Evolutionary conservation across 441 rosid genomes (phyloP).

Genomic region (Euphorbia celastroides): DNA sequence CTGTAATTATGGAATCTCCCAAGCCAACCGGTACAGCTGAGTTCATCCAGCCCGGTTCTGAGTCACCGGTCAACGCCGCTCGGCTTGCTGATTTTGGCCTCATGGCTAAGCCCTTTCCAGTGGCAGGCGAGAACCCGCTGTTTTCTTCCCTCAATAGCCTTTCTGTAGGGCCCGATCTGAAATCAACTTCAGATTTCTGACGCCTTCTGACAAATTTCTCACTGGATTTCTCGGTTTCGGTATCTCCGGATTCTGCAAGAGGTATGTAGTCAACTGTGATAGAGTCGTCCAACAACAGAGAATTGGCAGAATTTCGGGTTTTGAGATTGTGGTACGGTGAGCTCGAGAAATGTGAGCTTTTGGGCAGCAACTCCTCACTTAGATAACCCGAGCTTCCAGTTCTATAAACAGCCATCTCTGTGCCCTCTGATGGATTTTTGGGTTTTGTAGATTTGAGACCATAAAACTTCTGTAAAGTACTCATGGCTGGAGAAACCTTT

Average conservation of each 20-base stretch:
- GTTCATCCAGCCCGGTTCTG: too few relatives aligned
- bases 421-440: slow-evolving; percentile 33
- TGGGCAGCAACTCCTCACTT: slow-evolving; percentile 27
- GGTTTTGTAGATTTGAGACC: slow-evolving; percentile 36
- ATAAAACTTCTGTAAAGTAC: slow-evolving; percentile 43
- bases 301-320: slow-evolving; percentile 18
- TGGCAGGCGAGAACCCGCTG: slow-evolving; percentile 36
- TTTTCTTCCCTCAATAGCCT: too few relatives aligned
- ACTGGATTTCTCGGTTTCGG: slow-evolving; percentile 40
- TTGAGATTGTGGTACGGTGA: slow-evolving; percentile 16
- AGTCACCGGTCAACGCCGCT: too few relatives aligned
- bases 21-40: too few relatives aligned
- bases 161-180: too few relatives aligned
- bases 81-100: too few relatives aligned
- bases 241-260: slow-evolving; percentile 37
- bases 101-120: too few relatives aligned
- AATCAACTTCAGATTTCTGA: too few relatives aligned
- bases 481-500: slow-evolving; percentile 54
- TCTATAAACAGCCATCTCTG: slow-evolving; percentile 50
- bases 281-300: slow-evolving; percentile 23
- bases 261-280: too few relatives aligned
- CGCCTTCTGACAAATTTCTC: slow-evolving; percentile 52
- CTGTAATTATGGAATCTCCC: too few relatives aligned
- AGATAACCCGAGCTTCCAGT: slow-evolving; percentile 23
- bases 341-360: slow-evolving; percentile 18